Percentiles rank a stretch among this genome's conserved stretches.
These are phyloP conservation scores for Fusarium pininemorale DNA, from an alignment of 2,329 filamentous ascomycete species.

Conservation along the genomic window DNA sequence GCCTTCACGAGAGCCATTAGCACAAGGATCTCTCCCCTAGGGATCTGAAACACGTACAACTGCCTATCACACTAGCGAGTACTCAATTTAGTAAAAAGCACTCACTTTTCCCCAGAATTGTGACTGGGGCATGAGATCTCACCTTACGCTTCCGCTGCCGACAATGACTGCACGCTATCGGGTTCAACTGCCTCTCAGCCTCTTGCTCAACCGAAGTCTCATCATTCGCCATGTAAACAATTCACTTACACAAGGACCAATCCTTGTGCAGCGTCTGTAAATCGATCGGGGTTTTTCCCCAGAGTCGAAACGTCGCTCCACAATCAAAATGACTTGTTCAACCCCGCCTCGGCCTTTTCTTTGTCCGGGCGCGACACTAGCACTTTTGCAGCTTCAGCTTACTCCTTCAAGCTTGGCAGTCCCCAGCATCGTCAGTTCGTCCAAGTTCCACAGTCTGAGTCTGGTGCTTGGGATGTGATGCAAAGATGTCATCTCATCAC, in stretches of 20 bases:
- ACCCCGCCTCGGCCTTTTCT: slow-evolving; percentile 43
- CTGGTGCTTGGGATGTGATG: neutral
- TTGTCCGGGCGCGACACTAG: slow-evolving; percentile 36
- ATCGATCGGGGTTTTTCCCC: neutral
- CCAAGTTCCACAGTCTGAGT: neutral
- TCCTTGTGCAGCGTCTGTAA: neutral
- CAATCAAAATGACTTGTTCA: neutral
- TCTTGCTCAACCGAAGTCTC: slow-evolving; percentile 2
- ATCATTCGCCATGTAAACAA: slow-evolving; percentile 28
- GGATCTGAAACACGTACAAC: slow-evolving; percentile 10
- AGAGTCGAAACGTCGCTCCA: neutral
- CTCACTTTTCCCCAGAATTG: too few species aligned
- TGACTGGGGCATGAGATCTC: neutral
- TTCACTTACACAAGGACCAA: neutral
- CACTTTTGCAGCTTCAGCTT: neutral
- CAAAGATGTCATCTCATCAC: slow-evolving; percentile 42
- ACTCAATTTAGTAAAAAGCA: neutral
- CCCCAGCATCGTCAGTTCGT: neutral
- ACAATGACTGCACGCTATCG: slow-evolving; percentile 47
- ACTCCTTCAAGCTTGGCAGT: neutral
- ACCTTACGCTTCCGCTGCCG: slow-evolving; percentile 48
- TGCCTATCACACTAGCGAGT: slow-evolving; percentile 32
- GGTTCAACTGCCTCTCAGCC: slow-evolving; percentile 35
- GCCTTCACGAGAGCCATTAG: slow-evolving; percentile 16
- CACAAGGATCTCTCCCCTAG: accelerated